These are phyloP conservation scores for Litchi chinensis DNA, from an alignment of 345 rosid genomes.

Conservation along the genomic window DNA sequence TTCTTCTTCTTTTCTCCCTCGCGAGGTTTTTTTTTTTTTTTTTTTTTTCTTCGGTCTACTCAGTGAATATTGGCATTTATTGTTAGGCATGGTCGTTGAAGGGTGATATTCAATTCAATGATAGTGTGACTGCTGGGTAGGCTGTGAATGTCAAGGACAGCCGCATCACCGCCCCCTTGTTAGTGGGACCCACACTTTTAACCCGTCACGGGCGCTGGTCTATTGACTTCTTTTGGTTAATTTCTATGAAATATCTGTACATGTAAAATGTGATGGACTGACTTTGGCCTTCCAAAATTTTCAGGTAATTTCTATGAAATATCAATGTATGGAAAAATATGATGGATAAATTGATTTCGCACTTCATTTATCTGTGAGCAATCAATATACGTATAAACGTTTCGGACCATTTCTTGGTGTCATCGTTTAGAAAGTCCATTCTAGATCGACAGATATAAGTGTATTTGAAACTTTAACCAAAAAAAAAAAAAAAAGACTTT, in stretches of 20 bases:
- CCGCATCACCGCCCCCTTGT: background rate
- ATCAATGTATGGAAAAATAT: too few relatives aligned
- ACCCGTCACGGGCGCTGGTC: too few relatives aligned
- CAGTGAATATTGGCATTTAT: background rate
- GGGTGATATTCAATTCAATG: background rate
- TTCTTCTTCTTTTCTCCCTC: slow-evolving; percentile 19
- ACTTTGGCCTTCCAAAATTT: background rate
- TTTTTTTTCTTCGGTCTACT: background rate
- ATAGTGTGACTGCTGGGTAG: background rate
- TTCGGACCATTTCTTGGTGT: too few relatives aligned
- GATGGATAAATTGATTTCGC: too few relatives aligned
- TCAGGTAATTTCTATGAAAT: too few relatives aligned
- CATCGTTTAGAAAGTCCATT: too few relatives aligned
- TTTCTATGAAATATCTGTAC: background rate
- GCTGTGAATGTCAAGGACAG: background rate
- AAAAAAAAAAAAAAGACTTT: background rate
- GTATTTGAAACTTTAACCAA: too few relatives aligned
- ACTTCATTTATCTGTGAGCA: too few relatives aligned
- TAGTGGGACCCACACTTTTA: background rate
- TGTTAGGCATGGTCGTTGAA: too few relatives aligned
- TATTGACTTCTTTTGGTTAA: background rate
- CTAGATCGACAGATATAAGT: too few relatives aligned
- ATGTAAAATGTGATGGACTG: background rate
- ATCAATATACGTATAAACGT: too few relatives aligned
- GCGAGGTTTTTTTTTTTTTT: background rate